These are phyloP conservation scores for Santalum album DNA, from an alignment of 164 flowering plant genomes.

Conservation along the genomic window DNA sequence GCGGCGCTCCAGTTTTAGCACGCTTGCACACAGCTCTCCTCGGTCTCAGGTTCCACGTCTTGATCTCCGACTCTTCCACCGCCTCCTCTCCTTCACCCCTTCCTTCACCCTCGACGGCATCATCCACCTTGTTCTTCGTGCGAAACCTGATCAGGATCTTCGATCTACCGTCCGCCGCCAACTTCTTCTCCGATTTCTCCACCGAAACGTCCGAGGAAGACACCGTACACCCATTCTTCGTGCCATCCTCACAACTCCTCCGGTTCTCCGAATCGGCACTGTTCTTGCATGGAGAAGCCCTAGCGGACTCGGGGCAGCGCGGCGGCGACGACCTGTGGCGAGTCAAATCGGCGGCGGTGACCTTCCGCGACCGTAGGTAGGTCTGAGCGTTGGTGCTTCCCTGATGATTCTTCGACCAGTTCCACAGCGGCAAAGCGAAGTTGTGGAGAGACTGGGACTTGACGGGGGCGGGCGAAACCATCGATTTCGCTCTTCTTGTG, in stretches of 20 bases:
- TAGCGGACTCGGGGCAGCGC: slow-evolving; percentile 5
- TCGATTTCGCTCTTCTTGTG: neutral
- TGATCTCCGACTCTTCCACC: slow-evolving; percentile 1
- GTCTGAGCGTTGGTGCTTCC: neutral
- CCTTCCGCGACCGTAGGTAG: neutral
- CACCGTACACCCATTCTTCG: too few relatives aligned
- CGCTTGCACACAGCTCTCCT: slow-evolving; percentile 3
- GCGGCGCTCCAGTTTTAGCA: neutral
- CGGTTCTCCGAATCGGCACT: neutral
- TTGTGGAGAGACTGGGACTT: slow-evolving; percentile 31
- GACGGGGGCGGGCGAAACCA: slow-evolving; percentile 15
- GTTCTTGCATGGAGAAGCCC: neutral
- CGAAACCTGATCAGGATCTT: neutral
- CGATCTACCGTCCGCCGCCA: neutral
- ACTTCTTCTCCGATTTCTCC: too few relatives aligned
- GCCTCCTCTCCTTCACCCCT: slow-evolving; percentile 3
- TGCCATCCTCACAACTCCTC: neutral
- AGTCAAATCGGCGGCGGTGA: neutral
- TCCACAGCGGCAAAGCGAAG: slow-evolving; percentile 19
- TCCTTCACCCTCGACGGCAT: neutral
- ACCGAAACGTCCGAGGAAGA: too few relatives aligned
- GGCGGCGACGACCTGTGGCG: neutral
- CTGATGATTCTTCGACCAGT: slow-evolving; percentile 19
- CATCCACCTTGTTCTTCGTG: neutral
- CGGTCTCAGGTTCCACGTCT: slow-evolving; percentile 13